These are phyloP conservation scores for Backusella macrospora DNA, from an alignment of 192 early-diverging fungal species.

Conservation along the genomic window DNA sequence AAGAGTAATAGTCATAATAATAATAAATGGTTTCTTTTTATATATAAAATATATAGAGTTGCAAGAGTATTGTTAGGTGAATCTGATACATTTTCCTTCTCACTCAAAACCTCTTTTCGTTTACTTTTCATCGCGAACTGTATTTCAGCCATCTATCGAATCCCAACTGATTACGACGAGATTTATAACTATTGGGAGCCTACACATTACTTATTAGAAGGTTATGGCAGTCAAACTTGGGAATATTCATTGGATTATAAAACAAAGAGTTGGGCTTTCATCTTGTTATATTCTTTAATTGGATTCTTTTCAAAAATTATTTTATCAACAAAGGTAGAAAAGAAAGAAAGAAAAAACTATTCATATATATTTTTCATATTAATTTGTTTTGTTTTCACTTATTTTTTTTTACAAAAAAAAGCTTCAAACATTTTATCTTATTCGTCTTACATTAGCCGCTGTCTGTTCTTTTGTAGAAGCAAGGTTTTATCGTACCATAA, in stretches of 20 bases:
- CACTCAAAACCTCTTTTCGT: constrained; percentile 48
- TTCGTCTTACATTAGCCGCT: constrained; percentile 62
- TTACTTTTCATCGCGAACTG: constrained; percentile 52
- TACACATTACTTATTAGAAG: constrained; percentile 85
- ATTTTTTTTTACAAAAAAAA: constrained; percentile 31
- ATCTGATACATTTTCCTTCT: constrained; percentile 31
- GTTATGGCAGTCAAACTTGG: constrained; percentile 92
- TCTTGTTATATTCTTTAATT: constrained; percentile 61
- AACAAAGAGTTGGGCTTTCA: constrained; percentile 86
- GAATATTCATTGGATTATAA: constrained; percentile 91
- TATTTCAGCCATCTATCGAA: constrained; percentile 55
- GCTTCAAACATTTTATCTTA: constrained; percentile 74
- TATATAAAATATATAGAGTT: not conserved
- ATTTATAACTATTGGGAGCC: constrained; percentile 98
- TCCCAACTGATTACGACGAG: constrained; percentile 80
- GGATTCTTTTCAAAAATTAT: constrained; percentile 50
- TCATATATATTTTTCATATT: not conserved
- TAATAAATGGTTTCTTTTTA: not conserved
- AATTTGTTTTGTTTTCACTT: not conserved
- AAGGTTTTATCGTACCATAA: constrained; percentile 64
- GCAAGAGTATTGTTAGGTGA: constrained; percentile 23
- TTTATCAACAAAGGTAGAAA: constrained; percentile 42
- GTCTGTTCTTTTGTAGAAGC: constrained; percentile 61
- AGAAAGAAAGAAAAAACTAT: not conserved
- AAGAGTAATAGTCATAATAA: no score